These are phyloP conservation scores for Penicillium herquei DNA, from an alignment of 495 filamentous ascomycete species.

Conservation along the genomic window DNA sequence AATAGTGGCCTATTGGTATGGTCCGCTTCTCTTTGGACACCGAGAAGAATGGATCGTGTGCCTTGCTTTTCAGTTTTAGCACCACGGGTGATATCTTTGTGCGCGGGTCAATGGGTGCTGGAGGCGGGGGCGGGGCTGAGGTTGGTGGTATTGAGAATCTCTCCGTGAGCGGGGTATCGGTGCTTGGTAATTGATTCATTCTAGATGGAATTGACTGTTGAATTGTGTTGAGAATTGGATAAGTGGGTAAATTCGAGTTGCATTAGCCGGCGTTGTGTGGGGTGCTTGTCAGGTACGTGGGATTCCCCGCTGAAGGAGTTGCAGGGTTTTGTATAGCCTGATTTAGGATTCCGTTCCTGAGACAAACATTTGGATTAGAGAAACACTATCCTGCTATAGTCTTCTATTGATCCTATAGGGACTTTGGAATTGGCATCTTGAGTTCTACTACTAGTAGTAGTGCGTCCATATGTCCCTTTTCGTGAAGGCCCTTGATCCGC, in stretches of 20 bases:
- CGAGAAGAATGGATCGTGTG: background rate
- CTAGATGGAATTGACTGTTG: background rate
- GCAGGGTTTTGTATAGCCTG: too few species aligned
- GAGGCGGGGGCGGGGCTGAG: conserved; percentile 10
- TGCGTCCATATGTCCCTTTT: too few species aligned
- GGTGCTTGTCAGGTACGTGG: too few species aligned
- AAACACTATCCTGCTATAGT: too few species aligned
- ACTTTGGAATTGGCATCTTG: too few species aligned
- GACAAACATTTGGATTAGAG: too few species aligned
- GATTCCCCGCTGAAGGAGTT: background rate
- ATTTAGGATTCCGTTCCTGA: too few species aligned
- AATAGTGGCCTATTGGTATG: conserved; percentile 16
- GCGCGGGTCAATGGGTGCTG: conserved; percentile 3
- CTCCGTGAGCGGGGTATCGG: too few species aligned
- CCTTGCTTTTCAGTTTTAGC: conserved; percentile 1
- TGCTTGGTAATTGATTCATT: background rate
- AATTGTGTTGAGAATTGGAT: background rate
- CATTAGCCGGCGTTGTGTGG: too few species aligned
- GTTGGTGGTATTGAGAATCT: background rate
- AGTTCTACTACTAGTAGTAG: too few species aligned
- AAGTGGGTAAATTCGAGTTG: background rate
- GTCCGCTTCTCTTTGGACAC: background rate
- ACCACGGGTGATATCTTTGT: conserved; percentile 3
- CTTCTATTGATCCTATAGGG: too few species aligned
- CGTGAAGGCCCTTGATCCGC: too few species aligned